Evolutionary conservation across 352 stramenopile species (phyloP), one percentile per base, ranked within the genome.

Genomic region (Lagenidium sp.): DNA sequence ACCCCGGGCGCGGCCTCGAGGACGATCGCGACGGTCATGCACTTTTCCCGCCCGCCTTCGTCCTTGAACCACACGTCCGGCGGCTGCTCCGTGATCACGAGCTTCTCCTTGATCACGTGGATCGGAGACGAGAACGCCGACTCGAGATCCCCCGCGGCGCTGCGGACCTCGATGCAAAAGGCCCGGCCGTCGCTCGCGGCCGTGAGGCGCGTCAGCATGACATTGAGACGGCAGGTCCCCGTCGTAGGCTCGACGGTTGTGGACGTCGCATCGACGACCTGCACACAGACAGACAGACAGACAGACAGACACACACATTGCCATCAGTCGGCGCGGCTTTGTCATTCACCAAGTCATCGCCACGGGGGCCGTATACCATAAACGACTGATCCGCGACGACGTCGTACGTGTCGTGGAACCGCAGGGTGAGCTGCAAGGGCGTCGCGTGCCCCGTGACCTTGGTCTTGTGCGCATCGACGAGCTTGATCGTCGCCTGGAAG

Each of bases 31-130:
- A 97, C 67, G 25, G 88, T 70, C 67, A 98, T 97, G 56, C 79
- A 97, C 60, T 98, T 98, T 44, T 98, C 95, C 5, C 85, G 73
- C 0, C 93, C 93, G 43, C 95, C 95, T 54, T 98, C 92, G 72
- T 98, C 93, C 55, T 98, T 98, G 59, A 96, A 98, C 93, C 93
- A 98, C 20, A 97, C 75, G 24, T 95, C 73, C 3, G 82, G 84
- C 0, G 84, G 82, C 30, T 95, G 82, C 41, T 82, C 58, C n/a
- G 75, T 59, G 29, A 92, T 68, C 26, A 65, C 53, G 13, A 92
- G 56, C 46, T 89, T 87, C 57, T 92, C 79, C 52, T 85, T 83
- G 15, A 89, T 67, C 29, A 85, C 65, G 24, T 62, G 67, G 24
- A 89, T 62, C 6, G 77, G 60, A 4, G 71, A 43, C 7, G 73